A percentile compares a stretch with the other conserved stretches of the same genome.
phyloP scores from a whole-genome alignment of 306 rosid species.

The Trifolium subterraneum region DNA sequence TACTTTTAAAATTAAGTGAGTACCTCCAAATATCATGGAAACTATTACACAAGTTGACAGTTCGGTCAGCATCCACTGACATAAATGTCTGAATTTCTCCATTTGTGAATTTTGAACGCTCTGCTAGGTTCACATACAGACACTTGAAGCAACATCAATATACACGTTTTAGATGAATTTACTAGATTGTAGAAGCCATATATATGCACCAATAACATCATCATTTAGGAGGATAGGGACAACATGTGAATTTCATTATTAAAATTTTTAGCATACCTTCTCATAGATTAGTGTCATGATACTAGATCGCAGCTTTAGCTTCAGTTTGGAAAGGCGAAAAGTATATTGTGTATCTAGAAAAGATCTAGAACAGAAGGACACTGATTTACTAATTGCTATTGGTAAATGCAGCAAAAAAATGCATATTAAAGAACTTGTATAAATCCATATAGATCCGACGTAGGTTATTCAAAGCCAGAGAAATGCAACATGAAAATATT shows the following conservation, averaged over 20 bases:
- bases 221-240: background rate
- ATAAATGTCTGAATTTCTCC: slow-evolving; percentile 98
- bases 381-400: slow-evolving; percentile 36
- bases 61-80: slow-evolving; percentile 94
- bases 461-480: slow-evolving; percentile 13
- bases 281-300: slow-evolving; percentile 83
- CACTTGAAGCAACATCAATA: slow-evolving; percentile 62
- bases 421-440: slow-evolving; percentile 6
- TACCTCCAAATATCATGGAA: slow-evolving; percentile 97
- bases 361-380: slow-evolving; percentile 65
- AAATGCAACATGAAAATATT: slow-evolving; percentile 15
- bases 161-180: slow-evolving; percentile 34
- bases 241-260: slow-evolving; percentile 13
- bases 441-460: slow-evolving; percentile 16
- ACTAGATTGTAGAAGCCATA: slow-evolving; percentile 13
- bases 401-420: slow-evolving; percentile 21
- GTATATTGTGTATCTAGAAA: slow-evolving; percentile 87
- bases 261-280: slow-evolving; percentile 56
- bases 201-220: slow-evolving; percentile 27
- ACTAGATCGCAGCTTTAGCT: slow-evolving; percentile 89
- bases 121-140: slow-evolving; percentile 71
- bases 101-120: slow-evolving; percentile 80
- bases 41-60: slow-evolving; percentile 89
- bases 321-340: slow-evolving; percentile 83
- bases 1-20: slow-evolving; percentile 11